Percentiles rank a stretch among this genome's conserved stretches.
phyloP scores from a whole-genome alignment of 176 grass and related monocot genomes.

The Musa acuminata region DNA sequence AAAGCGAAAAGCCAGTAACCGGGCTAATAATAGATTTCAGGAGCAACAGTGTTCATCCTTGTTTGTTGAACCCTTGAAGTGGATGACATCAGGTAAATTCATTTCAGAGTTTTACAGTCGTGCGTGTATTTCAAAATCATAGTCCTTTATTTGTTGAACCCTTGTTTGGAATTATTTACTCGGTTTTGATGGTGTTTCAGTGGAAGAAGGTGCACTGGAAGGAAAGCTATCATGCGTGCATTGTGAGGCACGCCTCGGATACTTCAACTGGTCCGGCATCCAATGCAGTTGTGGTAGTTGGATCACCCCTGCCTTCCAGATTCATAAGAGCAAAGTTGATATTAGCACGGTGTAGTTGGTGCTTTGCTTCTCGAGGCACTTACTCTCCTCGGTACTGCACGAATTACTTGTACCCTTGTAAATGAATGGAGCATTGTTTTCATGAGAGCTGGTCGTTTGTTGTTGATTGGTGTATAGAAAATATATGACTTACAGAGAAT shows the following conservation, averaged over 20 bases:
- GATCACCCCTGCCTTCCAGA: constrained; percentile 92
- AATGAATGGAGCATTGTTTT: too few species aligned
- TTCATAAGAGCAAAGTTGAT: constrained; percentile 83
- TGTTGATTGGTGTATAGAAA: too few species aligned
- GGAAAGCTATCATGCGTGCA: constrained; percentile 85
- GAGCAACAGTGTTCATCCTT: constrained; percentile 76
- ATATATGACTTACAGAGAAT: too few species aligned
- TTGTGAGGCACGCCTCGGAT: constrained; percentile 61
- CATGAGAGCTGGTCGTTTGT: too few species aligned
- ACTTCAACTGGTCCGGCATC: constrained; percentile 89
- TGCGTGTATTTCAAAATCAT: not conserved
- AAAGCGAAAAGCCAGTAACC: constrained; percentile 30
- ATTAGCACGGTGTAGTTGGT: constrained; percentile 34
- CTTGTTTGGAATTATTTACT: not conserved
- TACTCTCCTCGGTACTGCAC: not conserved
- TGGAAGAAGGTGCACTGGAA: constrained; percentile 82
- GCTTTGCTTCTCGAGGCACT: not conserved
- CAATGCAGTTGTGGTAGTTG: constrained; percentile 93
- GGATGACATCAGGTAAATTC: constrained; percentile 79
- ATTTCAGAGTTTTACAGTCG: not conserved
- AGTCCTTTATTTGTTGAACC: too few species aligned
- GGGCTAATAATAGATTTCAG: constrained; percentile 25
- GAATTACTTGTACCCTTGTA: too few species aligned
- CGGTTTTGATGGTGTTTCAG: constrained; percentile 31
- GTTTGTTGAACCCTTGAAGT: constrained; percentile 87